A percentile compares a stretch with the other conserved stretches of the same genome.
Conservation (phyloP, 768 basidiomycete species). For the Sporobolomyces pararoseus region DNA sequence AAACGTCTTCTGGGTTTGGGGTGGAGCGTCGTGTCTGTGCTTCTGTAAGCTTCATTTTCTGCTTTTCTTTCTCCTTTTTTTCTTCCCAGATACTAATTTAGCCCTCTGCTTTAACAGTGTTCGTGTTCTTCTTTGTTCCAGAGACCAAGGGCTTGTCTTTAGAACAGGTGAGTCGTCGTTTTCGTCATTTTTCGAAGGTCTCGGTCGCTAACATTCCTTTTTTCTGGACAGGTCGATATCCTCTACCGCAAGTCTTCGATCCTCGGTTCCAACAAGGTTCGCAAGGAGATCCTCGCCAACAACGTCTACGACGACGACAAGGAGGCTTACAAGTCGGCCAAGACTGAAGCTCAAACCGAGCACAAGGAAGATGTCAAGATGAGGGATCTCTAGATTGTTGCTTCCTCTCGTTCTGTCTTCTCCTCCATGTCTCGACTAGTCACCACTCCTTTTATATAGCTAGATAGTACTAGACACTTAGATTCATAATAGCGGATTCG, state of each 20-base stretch:
- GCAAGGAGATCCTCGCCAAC: slow-evolving; percentile 42
- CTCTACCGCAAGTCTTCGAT: slow-evolving; percentile 69
- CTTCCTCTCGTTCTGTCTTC: no score
- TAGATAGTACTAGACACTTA: no score
- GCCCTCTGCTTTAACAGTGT: no score
- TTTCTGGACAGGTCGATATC: slow-evolving; percentile 55
- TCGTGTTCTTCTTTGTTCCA: slow-evolving; percentile 65
- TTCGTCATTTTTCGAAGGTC: no score
- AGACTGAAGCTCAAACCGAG: slow-evolving; percentile 20
- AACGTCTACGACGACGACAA: slow-evolving; percentile 34
- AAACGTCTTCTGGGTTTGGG: slow-evolving; percentile 73
- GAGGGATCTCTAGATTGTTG: slow-evolving; percentile 19
- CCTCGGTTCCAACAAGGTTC: slow-evolving; percentile 52
- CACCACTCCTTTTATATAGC: no score
- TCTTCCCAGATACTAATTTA: no score
- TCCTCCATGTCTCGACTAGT: no score
- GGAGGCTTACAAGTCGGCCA: slow-evolving; percentile 22
- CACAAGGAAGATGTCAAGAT: slow-evolving; percentile 19
- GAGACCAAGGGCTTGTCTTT: slow-evolving; percentile 46
- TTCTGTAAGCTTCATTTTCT: no score
- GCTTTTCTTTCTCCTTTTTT: no score
- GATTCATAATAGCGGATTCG: no score
- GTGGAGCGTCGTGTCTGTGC: slow-evolving; percentile 60
- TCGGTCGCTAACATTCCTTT: no score
- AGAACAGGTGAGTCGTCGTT: no score